These are phyloP conservation scores for Phytophthora melonis DNA, from an alignment of 352 stramenopile species.

Conservation along the genomic window DNA sequence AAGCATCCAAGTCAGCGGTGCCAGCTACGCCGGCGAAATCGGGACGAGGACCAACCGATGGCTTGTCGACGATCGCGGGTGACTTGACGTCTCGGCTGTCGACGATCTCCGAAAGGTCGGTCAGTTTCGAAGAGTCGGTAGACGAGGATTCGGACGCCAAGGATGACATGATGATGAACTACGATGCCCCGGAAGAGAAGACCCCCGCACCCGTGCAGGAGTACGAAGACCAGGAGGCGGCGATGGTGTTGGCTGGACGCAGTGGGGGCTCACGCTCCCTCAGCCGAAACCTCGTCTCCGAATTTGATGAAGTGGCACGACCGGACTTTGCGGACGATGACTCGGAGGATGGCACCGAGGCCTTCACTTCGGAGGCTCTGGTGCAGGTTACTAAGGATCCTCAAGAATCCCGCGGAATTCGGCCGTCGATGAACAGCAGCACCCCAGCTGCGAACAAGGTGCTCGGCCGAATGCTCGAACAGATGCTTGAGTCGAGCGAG, in stretches of 20 bases:
- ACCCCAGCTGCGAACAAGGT: constrained; percentile 12
- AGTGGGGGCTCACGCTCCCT: background rate
- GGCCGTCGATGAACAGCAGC: background rate
- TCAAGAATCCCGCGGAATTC: background rate
- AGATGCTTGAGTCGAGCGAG: background rate
- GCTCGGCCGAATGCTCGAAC: background rate
- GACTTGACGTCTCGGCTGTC: too few relatives aligned
- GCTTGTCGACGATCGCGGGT: background rate
- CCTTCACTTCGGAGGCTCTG: too few relatives aligned
- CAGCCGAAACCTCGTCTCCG: background rate
- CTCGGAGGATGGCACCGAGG: too few relatives aligned
- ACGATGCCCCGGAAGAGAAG: constrained; percentile 1
- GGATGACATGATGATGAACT: background rate
- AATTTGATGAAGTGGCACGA: constrained; percentile 1
- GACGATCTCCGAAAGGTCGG: background rate
- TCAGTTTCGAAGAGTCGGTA: background rate
- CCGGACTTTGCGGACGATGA: background rate
- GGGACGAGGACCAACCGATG: background rate
- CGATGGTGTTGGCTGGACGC: background rate
- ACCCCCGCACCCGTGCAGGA: background rate
- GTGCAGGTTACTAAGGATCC: too few relatives aligned
- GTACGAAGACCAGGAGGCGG: background rate
- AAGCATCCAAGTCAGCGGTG: background rate
- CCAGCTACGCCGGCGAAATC: background rate
- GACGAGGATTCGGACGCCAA: background rate